These are phyloP conservation scores for Penicillium robsamsonii DNA, from an alignment of 495 filamentous ascomycete genomes.

Conservation along the genomic window DNA sequence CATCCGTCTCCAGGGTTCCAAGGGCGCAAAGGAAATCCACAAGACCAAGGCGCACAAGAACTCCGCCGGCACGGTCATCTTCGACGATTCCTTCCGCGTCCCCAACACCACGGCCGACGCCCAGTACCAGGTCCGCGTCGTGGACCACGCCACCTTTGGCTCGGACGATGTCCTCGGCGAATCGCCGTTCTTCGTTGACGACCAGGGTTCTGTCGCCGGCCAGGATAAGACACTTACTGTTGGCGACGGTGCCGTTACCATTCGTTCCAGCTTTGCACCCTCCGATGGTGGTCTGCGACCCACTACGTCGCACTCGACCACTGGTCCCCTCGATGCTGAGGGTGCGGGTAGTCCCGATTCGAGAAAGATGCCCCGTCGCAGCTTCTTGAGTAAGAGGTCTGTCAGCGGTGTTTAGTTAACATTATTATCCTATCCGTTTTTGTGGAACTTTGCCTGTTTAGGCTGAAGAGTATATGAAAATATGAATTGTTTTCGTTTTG, in stretches of 20 bases:
- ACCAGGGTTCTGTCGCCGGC: conserved; percentile 61
- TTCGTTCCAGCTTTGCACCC: conserved; percentile 62
- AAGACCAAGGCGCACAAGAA: conserved; percentile 82
- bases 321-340: conserved; percentile 31
- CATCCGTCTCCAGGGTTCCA: conserved; percentile 62
- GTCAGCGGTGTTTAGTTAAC: conserved; percentile 39
- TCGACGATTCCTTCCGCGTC: conserved; percentile 76
- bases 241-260: conserved; percentile 63
- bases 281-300: conserved; percentile 34
- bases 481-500: conserved; percentile 1
- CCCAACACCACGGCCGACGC: conserved; percentile 72
- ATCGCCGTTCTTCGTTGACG: conserved; percentile 81
- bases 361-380: conserved; percentile 43
- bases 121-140: conserved; percentile 80
- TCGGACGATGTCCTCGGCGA: conserved; percentile 81
- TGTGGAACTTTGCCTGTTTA: not conserved
- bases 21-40: conserved; percentile 72
- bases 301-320: conserved; percentile 39
- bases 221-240: conserved; percentile 71
- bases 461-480: conserved; percentile 19
- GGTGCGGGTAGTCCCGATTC: conserved; percentile 55
- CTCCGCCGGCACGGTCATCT: conserved; percentile 54
- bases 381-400: conserved; percentile 58
- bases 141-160: conserved; percentile 78
- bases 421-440: conserved; percentile 4